A percentile compares a stretch with the other conserved stretches of the same genome.
These are phyloP conservation scores for Eucalyptus sideroxylon DNA, from an alignment of 345 rosid genomes.

Conservation along the genomic window DNA sequence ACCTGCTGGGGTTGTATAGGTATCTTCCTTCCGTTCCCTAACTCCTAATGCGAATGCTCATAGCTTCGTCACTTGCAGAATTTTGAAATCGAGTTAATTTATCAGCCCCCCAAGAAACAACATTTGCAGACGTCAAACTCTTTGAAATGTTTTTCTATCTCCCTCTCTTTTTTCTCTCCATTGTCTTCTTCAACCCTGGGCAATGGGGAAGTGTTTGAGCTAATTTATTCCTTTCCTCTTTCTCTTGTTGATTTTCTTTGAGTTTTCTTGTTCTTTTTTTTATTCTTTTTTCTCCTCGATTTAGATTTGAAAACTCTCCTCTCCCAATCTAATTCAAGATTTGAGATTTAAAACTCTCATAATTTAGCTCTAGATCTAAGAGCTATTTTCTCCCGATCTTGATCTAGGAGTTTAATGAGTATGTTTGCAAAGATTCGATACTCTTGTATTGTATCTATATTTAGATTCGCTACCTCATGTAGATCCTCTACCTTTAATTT, in stretches of 20 bases:
- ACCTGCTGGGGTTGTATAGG: neutral
- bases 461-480: neutral
- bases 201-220: neutral
- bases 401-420: neutral
- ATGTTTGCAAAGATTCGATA: neutral
- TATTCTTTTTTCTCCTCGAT: neutral
- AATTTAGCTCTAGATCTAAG: neutral
- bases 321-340: neutral
- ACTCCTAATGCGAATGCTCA: neutral
- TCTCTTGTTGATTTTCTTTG: too few relatives aligned
- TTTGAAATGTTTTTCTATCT: neutral
- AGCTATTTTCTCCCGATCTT: neutral
- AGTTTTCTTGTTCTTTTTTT: too few relatives aligned
- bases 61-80: neutral
- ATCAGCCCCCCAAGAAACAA: neutral
- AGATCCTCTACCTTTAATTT: neutral
- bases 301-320: too few relatives aligned
- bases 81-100: neutral
- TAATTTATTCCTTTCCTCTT: neutral
- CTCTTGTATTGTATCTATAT: too few relatives aligned
- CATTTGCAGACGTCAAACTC: neutral
- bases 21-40: neutral
- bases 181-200: neutral
- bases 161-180: neutral
- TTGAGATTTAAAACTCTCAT: neutral